These are phyloP conservation scores for Saturnispora diversa DNA, from an alignment of 805 yeast species.

Conservation along the genomic window DNA sequence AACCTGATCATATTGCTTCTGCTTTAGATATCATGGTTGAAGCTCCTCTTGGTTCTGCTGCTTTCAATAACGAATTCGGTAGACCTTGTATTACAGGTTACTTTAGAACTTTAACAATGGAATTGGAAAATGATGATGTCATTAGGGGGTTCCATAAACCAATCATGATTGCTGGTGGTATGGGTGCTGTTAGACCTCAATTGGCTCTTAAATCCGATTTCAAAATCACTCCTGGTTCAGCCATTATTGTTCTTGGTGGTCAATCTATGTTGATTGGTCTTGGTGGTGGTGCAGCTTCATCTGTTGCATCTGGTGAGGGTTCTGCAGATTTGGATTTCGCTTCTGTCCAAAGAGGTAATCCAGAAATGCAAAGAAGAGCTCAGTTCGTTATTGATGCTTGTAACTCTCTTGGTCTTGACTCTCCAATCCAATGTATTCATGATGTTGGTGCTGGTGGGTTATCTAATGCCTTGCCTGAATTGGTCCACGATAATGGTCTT, in stretches of 20 bases:
- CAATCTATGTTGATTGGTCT: constrained; percentile 96
- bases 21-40: constrained; percentile 91
- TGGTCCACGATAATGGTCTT: constrained; percentile 92
- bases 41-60: constrained; percentile 97
- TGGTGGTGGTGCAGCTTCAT: constrained; percentile 99
- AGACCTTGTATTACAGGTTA: constrained; percentile 96
- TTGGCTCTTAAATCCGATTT: constrained; percentile 75
- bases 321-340: constrained; percentile 96
- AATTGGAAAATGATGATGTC: constrained; percentile 57
- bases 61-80: constrained; percentile 97
- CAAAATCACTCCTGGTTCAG: constrained; percentile 85
- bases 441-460: constrained; percentile 99
- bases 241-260: constrained; percentile 91
- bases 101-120: constrained; percentile 88
- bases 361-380: constrained; percentile 98
- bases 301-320: constrained; percentile 92
- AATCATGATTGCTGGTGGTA: constrained; percentile 98
- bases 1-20: constrained; percentile 88
- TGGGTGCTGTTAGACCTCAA: constrained; percentile 93
- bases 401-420: constrained; percentile 62
- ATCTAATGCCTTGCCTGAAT: constrained; percentile 93
- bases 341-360: constrained; percentile 98
- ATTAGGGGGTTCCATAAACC: constrained; percentile 97
- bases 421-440: constrained; percentile 90
- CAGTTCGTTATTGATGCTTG: constrained; percentile 97